Percentiles rank a stretch among this genome's conserved stretches.
These are phyloP conservation scores for Penicillium daleae DNA, from an alignment of 495 filamentous ascomycete species.

Conservation along the genomic window DNA sequence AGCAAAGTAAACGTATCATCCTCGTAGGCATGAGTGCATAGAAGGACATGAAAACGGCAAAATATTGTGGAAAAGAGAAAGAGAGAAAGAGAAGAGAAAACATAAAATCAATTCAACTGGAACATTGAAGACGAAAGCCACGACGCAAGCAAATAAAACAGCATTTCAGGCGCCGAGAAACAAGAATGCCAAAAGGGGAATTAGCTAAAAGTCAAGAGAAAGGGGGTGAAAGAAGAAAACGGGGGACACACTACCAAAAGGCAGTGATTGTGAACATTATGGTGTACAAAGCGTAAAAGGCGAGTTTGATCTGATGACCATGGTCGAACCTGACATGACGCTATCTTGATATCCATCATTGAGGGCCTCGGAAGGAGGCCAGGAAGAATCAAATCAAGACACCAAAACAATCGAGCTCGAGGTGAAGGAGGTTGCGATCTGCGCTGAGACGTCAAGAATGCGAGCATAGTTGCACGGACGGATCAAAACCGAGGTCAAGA, in stretches of 20 bases:
- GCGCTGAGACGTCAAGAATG: background rate
- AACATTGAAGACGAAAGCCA: slow-evolving; percentile 1
- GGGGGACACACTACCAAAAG: background rate
- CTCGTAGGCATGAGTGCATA: slow-evolving; percentile 22
- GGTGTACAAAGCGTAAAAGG: background rate
- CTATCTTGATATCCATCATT: background rate
- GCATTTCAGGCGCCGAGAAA: slow-evolving; percentile 9
- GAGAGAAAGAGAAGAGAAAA: background rate
- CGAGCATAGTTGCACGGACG: background rate
- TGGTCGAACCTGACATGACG: background rate
- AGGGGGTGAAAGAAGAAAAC: background rate
- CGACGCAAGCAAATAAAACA: slow-evolving; percentile 5
- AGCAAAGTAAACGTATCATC: slow-evolving; percentile 6
- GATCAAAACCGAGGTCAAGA: background rate
- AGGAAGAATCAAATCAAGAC: background rate
- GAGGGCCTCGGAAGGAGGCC: background rate
- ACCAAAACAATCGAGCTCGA: background rate
- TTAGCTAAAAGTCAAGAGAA: slow-evolving; percentile 15
- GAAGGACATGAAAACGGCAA: slow-evolving; percentile 6
- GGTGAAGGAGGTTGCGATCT: too few species aligned
- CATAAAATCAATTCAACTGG: background rate
- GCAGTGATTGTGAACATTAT: slow-evolving; percentile 12
- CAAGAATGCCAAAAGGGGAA: slow-evolving; percentile 15
- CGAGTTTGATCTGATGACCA: background rate
- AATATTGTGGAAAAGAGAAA: slow-evolving; percentile 4